These are phyloP conservation scores for Trichosporon sp. DNA, from an alignment of 1,284 basidiomycete genomes.

Conservation along the genomic window DNA sequence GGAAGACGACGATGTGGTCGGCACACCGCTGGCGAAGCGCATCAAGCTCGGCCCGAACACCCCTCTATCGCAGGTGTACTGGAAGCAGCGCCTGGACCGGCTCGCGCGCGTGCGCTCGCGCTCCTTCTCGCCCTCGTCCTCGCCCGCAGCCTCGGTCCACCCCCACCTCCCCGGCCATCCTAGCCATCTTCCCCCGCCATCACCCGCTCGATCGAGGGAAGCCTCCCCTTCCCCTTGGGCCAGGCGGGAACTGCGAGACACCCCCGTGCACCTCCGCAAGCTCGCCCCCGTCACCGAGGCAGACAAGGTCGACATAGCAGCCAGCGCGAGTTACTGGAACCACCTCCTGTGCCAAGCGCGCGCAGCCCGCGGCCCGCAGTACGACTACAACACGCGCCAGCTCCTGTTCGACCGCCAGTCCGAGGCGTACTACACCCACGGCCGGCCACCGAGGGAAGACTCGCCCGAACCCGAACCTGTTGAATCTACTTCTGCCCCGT, in stretches of 20 bases:
- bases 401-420: constrained; percentile 47
- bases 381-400: constrained; percentile 55
- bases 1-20: background rate
- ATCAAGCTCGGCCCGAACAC: constrained; percentile 21
- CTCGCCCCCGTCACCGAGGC: constrained; percentile 18
- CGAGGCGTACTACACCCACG: constrained; percentile 48
- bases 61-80: constrained; percentile 28
- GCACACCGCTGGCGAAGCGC: constrained; percentile 5
- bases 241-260: constrained; percentile 6
- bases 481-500: no score
- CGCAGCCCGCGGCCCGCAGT: constrained; percentile 52
- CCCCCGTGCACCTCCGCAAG: constrained; percentile 19
- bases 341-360: constrained; percentile 53
- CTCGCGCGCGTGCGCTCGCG: constrained; percentile 14
- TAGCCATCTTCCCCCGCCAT: background rate
- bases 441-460: constrained; percentile 28
- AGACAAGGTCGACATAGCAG: constrained; percentile 25
- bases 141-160: background rate
- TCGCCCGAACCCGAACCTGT: constrained; percentile 11
- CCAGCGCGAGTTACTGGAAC: constrained; percentile 39
- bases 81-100: constrained; percentile 27
- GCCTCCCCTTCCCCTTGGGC: constrained; percentile 8
- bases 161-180: background rate
- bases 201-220: background rate
- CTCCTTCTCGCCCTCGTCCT: background rate